phyloP scores from a whole-genome alignment of 1,284 basidiomycete genomes.

The Tremellales sp. region DNA sequence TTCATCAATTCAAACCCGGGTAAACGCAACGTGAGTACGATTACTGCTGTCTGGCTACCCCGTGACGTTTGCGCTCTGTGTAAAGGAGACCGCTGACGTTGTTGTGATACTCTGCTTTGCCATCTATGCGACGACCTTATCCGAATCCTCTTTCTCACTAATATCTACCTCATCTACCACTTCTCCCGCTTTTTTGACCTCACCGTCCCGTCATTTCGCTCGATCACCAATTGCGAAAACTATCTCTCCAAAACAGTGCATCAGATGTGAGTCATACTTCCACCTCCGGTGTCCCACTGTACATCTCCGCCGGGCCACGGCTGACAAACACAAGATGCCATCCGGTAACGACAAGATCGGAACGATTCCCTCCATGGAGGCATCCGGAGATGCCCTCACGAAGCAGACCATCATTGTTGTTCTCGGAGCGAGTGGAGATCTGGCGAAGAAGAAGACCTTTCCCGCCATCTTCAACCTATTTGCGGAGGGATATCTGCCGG shows the following conservation, averaged over 20 bases:
- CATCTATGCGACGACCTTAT: no score
- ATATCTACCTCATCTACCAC: no score
- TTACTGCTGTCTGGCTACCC: no score
- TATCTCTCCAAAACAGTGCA: not conserved
- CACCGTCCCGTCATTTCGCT: constrained; percentile 1
- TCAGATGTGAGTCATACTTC: not conserved
- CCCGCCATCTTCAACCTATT: constrained; percentile 88
- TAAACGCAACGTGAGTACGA: no score
- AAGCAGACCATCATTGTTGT: constrained; percentile 88
- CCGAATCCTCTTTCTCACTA: no score
- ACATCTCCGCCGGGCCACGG: constrained; percentile 4
- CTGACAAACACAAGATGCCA: no score
- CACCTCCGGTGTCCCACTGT: constrained; percentile 1
- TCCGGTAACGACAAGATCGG: constrained; percentile 26
- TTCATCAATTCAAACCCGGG: no score
- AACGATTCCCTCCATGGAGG: constrained; percentile 78
- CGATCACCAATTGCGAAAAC: no score
- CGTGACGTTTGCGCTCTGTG: no score
- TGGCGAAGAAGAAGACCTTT: constrained; percentile 99
- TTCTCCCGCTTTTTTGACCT: constrained; percentile 5
- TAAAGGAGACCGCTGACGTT: no score
- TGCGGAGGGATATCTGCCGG: constrained; percentile 72
- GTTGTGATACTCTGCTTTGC: no score
- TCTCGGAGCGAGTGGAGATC: constrained; percentile 92
- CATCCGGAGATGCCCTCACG: constrained; percentile 64